Base-by-base conservation (phyloP, 2,329 filamentous ascomycete species). In the Magnaporthales sp. region DNA sequence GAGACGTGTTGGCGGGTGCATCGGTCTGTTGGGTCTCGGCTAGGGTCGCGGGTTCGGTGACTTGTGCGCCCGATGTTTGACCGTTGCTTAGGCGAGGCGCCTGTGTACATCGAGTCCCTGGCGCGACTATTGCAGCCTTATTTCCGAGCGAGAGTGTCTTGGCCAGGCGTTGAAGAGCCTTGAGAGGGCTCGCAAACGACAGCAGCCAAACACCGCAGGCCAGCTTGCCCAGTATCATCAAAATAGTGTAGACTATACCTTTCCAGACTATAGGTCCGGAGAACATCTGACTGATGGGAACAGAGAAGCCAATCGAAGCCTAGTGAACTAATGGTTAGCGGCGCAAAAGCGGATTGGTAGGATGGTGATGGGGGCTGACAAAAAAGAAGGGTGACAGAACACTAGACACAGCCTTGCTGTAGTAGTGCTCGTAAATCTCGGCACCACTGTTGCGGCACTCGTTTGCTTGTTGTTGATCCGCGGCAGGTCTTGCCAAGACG, bases 251-350 rank as follows among this genome's bases (percentile, higher is more conserved):
- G 0, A 93, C 81, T 0, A 93, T 69, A 0, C 91, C 91, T 11
- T 86, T 85, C 91, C 90, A 95, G 1, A 93, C 76, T 0, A 91
- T 81, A 0, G 77, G 72, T 0, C 84, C 84, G 0, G 75, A 74
- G 71, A 93, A 94, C 81, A 95, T 87, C 6, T 85, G 77, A 0
- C 83, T 85, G 31, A 94, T 89, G 0, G 91, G 91, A 1, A 95
- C 90, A 0, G 91, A 89, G 73, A 94, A 93, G 0, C 91, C 91
- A 46, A 94, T 89, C 0, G 54, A 58, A 58, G 22, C 54, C 54
- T 58, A 15, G 8, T 11, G 2, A n/a, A 13, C n/a, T 10, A 58
- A 15, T 58, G 7, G n/a, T 24, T 10, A 58, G 24, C 24, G n/a
- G 24, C 11, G 22, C 24, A 58, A 58, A 58, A 13, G 22, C 4